A percentile compares a stretch with the other conserved stretches of the same genome.
These are phyloP conservation scores for Saccharomycopsis fibuligera DNA, from an alignment of 805 yeast species.

Conservation along the genomic window DNA sequence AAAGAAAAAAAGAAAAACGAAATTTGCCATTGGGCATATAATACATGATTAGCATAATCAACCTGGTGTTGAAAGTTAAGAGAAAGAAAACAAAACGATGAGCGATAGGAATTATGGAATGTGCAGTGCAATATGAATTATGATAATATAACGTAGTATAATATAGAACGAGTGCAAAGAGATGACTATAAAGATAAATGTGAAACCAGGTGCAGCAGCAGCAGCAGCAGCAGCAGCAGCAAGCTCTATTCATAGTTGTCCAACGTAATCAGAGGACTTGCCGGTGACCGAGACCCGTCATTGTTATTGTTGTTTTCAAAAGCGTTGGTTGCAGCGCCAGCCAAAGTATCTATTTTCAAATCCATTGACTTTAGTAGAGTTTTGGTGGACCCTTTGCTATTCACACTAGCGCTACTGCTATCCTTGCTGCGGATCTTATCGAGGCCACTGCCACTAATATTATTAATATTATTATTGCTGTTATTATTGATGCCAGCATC, in stretches of 20 bases:
- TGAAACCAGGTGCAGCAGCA: too few relatives aligned
- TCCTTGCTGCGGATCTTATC: neutral
- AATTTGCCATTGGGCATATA: too few relatives aligned
- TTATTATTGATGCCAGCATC: neutral
- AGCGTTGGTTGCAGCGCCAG: neutral
- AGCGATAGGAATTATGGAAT: too few relatives aligned
- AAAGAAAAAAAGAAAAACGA: too few relatives aligned
- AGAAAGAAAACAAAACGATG: too few relatives aligned
- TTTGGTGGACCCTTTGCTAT: too few relatives aligned
- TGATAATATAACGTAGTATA: too few relatives aligned
- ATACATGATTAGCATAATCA: too few relatives aligned
- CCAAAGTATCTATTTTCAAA: conserved; percentile 9
- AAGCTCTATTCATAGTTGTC: conserved; percentile 11
- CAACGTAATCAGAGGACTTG: conserved; percentile 17
- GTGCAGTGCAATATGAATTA: too few relatives aligned
- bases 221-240: neutral
- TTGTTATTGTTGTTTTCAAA: neutral
- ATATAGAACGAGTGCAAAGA: too few relatives aligned
- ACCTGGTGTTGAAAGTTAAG: too few relatives aligned
- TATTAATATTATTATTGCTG: neutral
- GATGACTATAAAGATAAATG: too few relatives aligned
- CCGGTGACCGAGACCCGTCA: conserved; percentile 1
- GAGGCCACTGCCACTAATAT: neutral
- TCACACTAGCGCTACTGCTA: neutral
- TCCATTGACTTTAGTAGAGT: conserved; percentile 9